phyloP scores from a whole-genome alignment of 257 asterid species.

The Dorcoceras hygrometricum region DNA sequence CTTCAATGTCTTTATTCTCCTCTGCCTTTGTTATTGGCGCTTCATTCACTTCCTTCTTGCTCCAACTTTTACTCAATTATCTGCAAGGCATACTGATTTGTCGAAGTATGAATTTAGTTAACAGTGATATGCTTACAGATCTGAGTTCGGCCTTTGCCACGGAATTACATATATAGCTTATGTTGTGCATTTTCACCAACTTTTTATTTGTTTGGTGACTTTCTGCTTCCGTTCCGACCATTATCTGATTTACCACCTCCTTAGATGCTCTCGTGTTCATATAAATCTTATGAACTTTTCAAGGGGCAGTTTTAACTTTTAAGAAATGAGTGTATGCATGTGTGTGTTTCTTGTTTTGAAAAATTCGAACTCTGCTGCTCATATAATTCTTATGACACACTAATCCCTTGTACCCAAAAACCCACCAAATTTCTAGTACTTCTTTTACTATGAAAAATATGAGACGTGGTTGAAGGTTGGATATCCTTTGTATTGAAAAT shows the following conservation, averaged over 20 bases:
- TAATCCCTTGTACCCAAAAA: no score
- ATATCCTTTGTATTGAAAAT: neutral
- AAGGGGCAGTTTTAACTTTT: no score
- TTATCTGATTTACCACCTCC: conserved; percentile 11
- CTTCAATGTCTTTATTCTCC: conserved; percentile 3
- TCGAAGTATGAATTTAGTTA: neutral
- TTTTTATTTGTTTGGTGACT: neutral
- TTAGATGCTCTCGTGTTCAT: conserved; percentile 4
- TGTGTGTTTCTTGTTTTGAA: no score
- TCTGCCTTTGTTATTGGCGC: conserved; percentile 18
- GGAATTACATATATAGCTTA: conserved; percentile 3
- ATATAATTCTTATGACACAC: no score
- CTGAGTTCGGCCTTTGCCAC: conserved; percentile 12
- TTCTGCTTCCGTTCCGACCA: neutral
- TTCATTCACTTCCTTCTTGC: conserved; percentile 11
- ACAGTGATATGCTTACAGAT: neutral
- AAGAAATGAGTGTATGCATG: no score
- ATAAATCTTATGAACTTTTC: neutral
- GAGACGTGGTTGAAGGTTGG: neutral
- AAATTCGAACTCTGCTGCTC: no score
- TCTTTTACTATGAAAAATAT: no score
- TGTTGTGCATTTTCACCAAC: neutral
- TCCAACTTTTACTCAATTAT: conserved; percentile 4
- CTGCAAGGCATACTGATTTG: neutral
- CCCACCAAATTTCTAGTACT: no score